These are phyloP conservation scores for Vitis cinerea DNA, from an alignment of 164 flowering plant genomes.

Conservation along the genomic window DNA sequence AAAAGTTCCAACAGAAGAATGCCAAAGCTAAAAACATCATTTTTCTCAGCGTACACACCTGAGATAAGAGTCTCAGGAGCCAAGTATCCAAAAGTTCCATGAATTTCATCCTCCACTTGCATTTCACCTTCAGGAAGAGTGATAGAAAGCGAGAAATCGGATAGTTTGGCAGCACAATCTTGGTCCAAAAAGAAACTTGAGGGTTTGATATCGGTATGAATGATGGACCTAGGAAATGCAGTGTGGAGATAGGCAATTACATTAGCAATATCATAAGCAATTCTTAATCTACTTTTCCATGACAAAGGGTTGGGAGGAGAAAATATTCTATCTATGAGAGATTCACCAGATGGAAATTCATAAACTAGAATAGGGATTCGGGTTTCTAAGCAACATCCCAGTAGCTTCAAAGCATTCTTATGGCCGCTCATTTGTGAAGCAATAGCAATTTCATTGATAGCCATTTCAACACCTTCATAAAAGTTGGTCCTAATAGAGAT, in stretches of 20 bases:
- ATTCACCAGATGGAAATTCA: not conserved
- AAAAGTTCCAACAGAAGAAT: not conserved
- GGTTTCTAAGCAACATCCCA: too few relatives aligned
- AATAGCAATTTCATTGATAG: not conserved
- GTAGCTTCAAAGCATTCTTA: too few relatives aligned
- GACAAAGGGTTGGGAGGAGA: not conserved
- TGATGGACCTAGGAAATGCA: not conserved
- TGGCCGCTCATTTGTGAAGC: too few relatives aligned
- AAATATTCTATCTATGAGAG: not conserved
- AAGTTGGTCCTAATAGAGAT: not conserved
- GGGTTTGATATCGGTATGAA: not conserved
- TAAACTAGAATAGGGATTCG: too few relatives aligned
- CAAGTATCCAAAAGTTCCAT: not conserved
- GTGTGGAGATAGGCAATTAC: not conserved
- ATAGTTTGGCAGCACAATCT: not conserved
- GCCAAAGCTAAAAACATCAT: not conserved
- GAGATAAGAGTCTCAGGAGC: not conserved
- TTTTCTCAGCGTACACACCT: not conserved
- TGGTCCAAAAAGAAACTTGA: not conserved
- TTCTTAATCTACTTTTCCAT: not conserved
- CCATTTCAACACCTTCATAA: too few relatives aligned
- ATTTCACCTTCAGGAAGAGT: not conserved
- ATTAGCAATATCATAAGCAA: not conserved
- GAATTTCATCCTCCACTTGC: not conserved
- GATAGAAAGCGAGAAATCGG: not conserved